Base-by-base conservation (phyloP, 331 rosid genomes). In the Quercus lobata region DNA sequence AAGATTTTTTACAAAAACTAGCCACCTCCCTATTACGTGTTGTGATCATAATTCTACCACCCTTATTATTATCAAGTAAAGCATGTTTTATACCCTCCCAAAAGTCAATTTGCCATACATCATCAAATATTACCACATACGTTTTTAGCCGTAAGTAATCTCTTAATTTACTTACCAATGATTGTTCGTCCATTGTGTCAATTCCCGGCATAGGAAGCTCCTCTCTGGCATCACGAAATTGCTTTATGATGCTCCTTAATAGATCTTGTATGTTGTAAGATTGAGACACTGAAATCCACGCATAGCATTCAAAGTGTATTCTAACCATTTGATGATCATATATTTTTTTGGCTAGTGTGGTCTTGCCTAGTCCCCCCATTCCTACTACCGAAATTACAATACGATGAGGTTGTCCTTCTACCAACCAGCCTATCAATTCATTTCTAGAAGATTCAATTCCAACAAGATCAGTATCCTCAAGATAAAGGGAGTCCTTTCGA, bases 51-150 rank as follows among this genome's bases (percentile, higher is more conserved):
- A 84, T 49, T 53, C 62, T 69, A 5, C 82, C 27, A 0, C 62
- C 32, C 5, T 34, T 76, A 5, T 27, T 54, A 11, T 61, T 6
- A 16, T 49, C 24, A 18, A 29, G 73, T 63, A 80, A 57, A 74
- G 78, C 83, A 60, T 24, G 21, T 53, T 84, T 41, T 19, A 77
- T 66, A 3, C 0, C 18, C 2, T 8, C 70, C 87, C 80, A 84
- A 80, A 74, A 41, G 6, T 55, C 24, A 24, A 37, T 7, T 53
- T 37, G 25, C 71, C 70, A 41, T 3, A 80, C 77, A 74, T 84
- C 85, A 54, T 84, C 83, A 29, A 84, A 78, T 18, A 77, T 82
- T 22, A 84, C 70, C 35, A 83, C 55, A 11, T 83, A 83, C n/a
- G 75, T 75, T 25, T 56, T 83, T 44, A 52, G 65, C 24, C 49